Evolutionary conservation across 179 eudicot species (phyloP).

Genomic region (Gypsophila paniculata): DNA sequence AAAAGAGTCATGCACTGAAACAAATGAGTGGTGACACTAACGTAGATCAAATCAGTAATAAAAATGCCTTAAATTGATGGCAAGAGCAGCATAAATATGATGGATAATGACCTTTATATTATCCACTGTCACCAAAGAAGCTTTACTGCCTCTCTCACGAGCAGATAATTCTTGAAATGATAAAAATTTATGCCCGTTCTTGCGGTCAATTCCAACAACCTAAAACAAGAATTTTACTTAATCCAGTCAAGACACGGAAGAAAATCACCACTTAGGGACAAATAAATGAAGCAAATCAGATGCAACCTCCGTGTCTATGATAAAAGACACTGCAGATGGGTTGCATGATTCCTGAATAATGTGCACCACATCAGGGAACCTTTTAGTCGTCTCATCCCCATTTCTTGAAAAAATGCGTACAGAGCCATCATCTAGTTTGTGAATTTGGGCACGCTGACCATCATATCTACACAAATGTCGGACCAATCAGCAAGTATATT

Average conservation of each 20-base stretch:
- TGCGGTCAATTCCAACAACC: conserved; percentile 93
- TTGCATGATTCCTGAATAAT: conserved; percentile 64
- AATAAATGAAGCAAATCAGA: background rate
- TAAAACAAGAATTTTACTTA: conserved; percentile 31
- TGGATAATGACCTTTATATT: conserved; percentile 59
- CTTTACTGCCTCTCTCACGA: conserved; percentile 84
- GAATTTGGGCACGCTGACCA: conserved; percentile 99
- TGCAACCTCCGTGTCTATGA: conserved; percentile 84
- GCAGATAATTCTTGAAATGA: conserved; percentile 92
- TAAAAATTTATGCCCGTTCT: conserved; percentile 60
- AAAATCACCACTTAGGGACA: background rate
- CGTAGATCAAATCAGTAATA: background rate
- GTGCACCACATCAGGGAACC: conserved; percentile 77
- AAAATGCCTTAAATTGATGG: background rate
- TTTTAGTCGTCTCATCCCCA: conserved; percentile 87
- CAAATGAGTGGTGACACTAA: too few relatives aligned
- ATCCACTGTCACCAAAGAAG: conserved; percentile 52
- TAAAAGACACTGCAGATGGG: conserved; percentile 52
- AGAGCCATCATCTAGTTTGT: conserved; percentile 75
- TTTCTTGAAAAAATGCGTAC: conserved; percentile 82
- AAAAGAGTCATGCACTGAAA: conserved; percentile 2
- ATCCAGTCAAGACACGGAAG: conserved; percentile 1
- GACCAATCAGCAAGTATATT: conserved; percentile 13
- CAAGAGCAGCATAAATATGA: background rate
- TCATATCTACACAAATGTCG: conserved; percentile 58